Conservation (phyloP, 768 basidiomycete genomes). For the Phylloporus rhodoxanthus region DNA sequence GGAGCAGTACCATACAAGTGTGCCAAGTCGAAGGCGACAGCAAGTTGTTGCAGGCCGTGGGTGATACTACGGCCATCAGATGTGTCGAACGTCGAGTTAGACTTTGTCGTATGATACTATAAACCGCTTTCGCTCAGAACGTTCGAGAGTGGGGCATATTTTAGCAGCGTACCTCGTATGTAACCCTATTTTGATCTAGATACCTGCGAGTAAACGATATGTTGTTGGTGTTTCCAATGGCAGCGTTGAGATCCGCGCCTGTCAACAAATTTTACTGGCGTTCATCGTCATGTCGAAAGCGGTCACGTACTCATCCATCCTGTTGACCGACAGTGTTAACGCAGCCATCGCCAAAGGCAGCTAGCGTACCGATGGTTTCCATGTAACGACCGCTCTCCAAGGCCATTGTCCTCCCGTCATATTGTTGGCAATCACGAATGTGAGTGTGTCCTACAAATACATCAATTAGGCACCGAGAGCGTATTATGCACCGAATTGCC, state of each 20-base stretch:
- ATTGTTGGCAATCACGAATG: slow-evolving; percentile 25
- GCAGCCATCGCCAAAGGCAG: background rate
- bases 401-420: slow-evolving; percentile 27
- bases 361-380: slow-evolving; percentile 74
- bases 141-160: background rate
- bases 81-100: slow-evolving; percentile 60
- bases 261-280: background rate
- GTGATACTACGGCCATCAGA: slow-evolving; percentile 47
- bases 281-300: background rate
- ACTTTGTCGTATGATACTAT: slow-evolving; percentile 60
- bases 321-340: background rate
- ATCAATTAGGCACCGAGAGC: background rate
- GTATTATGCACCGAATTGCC: background rate
- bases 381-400: slow-evolving; percentile 85
- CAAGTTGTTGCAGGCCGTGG: slow-evolving; percentile 46
- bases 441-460: slow-evolving; percentile 44
- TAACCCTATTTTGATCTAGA: slow-evolving; percentile 73
- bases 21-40: slow-evolving; percentile 54
- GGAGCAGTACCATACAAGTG: slow-evolving; percentile 68
- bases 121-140: background rate
- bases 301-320: slow-evolving; percentile 57
- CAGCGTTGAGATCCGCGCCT: slow-evolving; percentile 46
- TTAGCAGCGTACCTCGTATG: slow-evolving; percentile 52
- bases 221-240: slow-evolving; percentile 37
- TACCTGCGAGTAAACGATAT: slow-evolving; percentile 67